Evolutionary conservation across 1,284 basidiomycete species (phyloP).

Genomic region (Farysia itapuensis): DNA sequence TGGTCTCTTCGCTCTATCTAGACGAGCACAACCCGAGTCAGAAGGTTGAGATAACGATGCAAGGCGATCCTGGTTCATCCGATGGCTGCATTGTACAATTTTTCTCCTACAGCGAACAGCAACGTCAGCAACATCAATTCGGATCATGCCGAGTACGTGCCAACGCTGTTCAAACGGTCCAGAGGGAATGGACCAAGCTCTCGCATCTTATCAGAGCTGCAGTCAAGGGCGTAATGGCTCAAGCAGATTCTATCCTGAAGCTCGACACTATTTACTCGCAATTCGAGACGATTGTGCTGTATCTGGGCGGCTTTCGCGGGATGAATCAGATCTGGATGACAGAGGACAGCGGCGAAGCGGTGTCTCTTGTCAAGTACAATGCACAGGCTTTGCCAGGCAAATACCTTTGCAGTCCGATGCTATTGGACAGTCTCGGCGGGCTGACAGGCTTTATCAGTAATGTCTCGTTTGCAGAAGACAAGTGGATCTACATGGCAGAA

Average conservation of each 20-base stretch:
- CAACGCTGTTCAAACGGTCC: not conserved
- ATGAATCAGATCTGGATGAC: slow-evolving; percentile 36
- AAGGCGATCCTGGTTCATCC: slow-evolving; percentile 11
- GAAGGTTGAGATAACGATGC: slow-evolving; percentile 20
- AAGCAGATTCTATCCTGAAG: slow-evolving; percentile 10
- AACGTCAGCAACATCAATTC: slow-evolving; percentile 33
- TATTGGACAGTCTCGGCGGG: slow-evolving; percentile 36
- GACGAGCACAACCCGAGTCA: slow-evolving; percentile 20
- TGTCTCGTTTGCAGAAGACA: slow-evolving; percentile 25
- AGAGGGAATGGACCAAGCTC: slow-evolving; percentile 16
- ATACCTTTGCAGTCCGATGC: slow-evolving; percentile 34
- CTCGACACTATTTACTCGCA: slow-evolving; percentile 24
- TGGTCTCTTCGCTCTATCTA: slow-evolving; percentile 32
- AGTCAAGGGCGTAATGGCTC: slow-evolving; percentile 3
- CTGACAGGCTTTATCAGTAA: slow-evolving; percentile 45
- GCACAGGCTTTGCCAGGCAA: slow-evolving; percentile 16
- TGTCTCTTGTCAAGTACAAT: slow-evolving; percentile 17
- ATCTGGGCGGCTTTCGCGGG: slow-evolving; percentile 29
- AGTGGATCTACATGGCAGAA: slow-evolving; percentile 36
- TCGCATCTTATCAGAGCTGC: slow-evolving; percentile 16
- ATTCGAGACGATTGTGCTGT: slow-evolving; percentile 38
- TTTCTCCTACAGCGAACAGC: slow-evolving; percentile 25
- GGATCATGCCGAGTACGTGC: slow-evolving; percentile 25
- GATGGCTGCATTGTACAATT: slow-evolving; percentile 31
- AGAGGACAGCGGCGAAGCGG: slow-evolving; percentile 26